Conservation (phyloP, 352 stramenopile species). For the Phytophthora hibernalis region DNA sequence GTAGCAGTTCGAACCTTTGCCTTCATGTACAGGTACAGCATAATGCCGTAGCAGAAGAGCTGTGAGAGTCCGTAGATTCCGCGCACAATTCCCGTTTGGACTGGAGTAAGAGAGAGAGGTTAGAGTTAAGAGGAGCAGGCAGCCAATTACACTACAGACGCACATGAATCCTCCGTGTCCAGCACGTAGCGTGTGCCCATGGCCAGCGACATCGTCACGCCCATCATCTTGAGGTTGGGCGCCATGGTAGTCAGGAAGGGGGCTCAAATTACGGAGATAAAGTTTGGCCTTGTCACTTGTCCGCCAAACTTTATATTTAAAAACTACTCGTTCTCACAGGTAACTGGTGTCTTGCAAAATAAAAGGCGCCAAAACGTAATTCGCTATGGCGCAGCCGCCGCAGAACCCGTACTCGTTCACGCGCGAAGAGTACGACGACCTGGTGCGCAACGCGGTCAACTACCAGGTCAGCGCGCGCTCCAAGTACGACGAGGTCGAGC, state of each 20-base stretch:
- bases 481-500: slow-evolving; percentile 88
- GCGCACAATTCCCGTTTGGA: slow-evolving; percentile 62
- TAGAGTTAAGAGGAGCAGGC: background rate
- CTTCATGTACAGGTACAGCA: slow-evolving; percentile 72
- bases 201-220: slow-evolving; percentile 67
- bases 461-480: slow-evolving; percentile 65
- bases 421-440: slow-evolving; percentile 69
- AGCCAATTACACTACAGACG: slow-evolving; percentile 15
- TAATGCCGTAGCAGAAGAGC: slow-evolving; percentile 64
- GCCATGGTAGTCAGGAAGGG: slow-evolving; percentile 48
- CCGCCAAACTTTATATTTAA: too few relatives aligned
- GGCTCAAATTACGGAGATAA: slow-evolving; percentile 11
- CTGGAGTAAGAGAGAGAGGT: slow-evolving; percentile 34
- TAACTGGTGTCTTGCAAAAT: background rate
- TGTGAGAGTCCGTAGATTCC: slow-evolving; percentile 71
- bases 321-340: slow-evolving; percentile 8
- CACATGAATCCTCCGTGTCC: slow-evolving; percentile 67
- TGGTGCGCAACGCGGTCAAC: slow-evolving; percentile 53
- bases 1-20: slow-evolving; percentile 35
- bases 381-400: slow-evolving; percentile 33
- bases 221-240: slow-evolving; percentile 86
- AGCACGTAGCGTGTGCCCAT: slow-evolving; percentile 72
- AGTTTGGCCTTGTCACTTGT: slow-evolving; percentile 21
- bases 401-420: slow-evolving; percentile 77
- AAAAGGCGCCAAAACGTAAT: slow-evolving; percentile 6